Percentiles rank a stretch among this genome's conserved stretches.
Conservation (phyloP, 75 land plant species). For the Gnetum montanum region DNA sequence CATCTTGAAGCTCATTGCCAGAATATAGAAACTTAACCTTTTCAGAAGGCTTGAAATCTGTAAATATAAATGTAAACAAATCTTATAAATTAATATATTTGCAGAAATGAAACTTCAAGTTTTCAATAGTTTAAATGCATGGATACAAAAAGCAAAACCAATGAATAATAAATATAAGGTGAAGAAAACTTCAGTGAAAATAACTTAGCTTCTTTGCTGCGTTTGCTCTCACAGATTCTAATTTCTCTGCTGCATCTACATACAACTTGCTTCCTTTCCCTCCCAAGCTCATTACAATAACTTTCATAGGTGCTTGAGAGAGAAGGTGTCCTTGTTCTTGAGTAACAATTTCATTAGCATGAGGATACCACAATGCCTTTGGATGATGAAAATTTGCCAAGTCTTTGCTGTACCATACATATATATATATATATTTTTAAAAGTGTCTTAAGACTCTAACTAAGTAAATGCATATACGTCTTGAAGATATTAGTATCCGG, state of each 20-base stretch:
- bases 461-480: too few species aligned
- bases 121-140: too few species aligned
- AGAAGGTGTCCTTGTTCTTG: slow-evolving; percentile 72
- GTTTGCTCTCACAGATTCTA: slow-evolving; percentile 61
- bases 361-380: slow-evolving; percentile 94
- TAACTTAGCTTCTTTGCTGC: slow-evolving; percentile 88
- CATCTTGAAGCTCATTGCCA: slow-evolving; percentile 77
- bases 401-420: slow-evolving; percentile 66
- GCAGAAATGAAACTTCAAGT: not conserved
- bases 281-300: slow-evolving; percentile 79
- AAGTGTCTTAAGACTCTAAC: not conserved
- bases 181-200: too few species aligned
- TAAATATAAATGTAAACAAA: too few species aligned
- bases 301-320: slow-evolving; percentile 72
- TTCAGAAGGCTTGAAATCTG: slow-evolving; percentile 83
- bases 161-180: not conserved
- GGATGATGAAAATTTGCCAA: slow-evolving; percentile 97
- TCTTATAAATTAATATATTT: not conserved
- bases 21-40: slow-evolving; percentile 60
- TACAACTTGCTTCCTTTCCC: slow-evolving; percentile 81
- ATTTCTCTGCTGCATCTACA: slow-evolving; percentile 81
- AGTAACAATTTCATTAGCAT: slow-evolving; percentile 81
- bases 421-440: not conserved
- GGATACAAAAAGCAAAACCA: too few species aligned
- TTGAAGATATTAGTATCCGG: not conserved